Evolutionary conservation across 495 filamentous ascomycete genomes (phyloP).

Genomic region (Aspergillus indologenus): DNA sequence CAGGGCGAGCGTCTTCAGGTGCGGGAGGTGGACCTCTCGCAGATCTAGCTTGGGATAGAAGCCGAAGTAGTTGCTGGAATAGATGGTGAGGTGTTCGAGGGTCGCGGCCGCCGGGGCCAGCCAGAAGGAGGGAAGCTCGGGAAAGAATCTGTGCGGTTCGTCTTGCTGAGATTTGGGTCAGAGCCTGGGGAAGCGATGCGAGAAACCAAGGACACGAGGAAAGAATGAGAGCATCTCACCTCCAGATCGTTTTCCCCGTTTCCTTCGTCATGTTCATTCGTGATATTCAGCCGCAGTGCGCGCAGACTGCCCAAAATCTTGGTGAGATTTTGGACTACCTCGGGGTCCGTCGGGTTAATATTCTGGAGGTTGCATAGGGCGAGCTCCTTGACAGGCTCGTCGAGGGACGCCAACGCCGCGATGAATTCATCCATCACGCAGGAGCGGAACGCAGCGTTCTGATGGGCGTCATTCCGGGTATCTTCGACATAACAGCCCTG

Average conservation of each 20-base stretch:
- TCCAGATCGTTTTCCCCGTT: slow-evolving; percentile 18
- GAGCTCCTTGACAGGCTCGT: slow-evolving; percentile 14
- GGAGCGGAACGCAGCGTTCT: slow-evolving; percentile 13
- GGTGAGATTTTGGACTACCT: slow-evolving; percentile 4
- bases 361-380: slow-evolving; percentile 23
- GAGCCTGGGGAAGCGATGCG: not conserved
- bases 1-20: slow-evolving; percentile 22
- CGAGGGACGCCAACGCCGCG: slow-evolving; percentile 6
- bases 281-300: slow-evolving; percentile 22
- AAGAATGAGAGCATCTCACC: slow-evolving; percentile 5
- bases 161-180: not conserved
- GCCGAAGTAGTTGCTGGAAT: slow-evolving; percentile 21
- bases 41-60: slow-evolving; percentile 23
- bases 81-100: slow-evolving; percentile 27
- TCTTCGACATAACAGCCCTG: slow-evolving; percentile 9
- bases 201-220: not conserved
- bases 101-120: slow-evolving; percentile 20
- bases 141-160: slow-evolving; percentile 15
- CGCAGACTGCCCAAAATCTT: slow-evolving; percentile 12
- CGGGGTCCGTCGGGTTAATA: slow-evolving; percentile 7
- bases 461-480: slow-evolving; percentile 2
- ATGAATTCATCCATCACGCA: slow-evolving; percentile 14
- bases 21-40: slow-evolving; percentile 19
- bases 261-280: slow-evolving; percentile 11
- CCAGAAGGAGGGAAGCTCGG: slow-evolving; percentile 18